Evolutionary conservation across 768 basidiomycete species (phyloP).

Genomic region (Stropharia rugosoannulata): DNA sequence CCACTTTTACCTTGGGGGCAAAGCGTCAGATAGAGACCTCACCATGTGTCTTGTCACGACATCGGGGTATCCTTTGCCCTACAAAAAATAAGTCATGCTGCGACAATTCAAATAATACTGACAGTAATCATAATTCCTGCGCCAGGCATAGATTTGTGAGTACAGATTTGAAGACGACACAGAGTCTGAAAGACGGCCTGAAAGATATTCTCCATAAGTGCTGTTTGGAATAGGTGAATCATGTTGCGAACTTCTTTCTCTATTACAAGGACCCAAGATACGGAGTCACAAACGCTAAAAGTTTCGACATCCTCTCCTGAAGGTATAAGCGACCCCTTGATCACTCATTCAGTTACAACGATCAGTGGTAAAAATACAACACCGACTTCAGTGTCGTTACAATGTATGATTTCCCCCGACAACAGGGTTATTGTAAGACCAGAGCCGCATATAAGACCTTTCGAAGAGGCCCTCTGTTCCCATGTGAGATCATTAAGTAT

Average conservation of each 20-base stretch:
- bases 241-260: constrained; percentile 80
- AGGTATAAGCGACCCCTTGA: constrained; percentile 76
- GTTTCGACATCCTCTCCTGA: constrained; percentile 66
- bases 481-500: constrained; percentile 4
- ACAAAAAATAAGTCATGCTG: neutral
- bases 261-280: constrained; percentile 81
- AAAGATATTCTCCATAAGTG: constrained; percentile 1
- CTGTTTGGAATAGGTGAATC: neutral
- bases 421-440: constrained; percentile 57
- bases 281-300: constrained; percentile 50
- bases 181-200: constrained; percentile 96
- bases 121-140: constrained; percentile 81
- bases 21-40: constrained; percentile 63
- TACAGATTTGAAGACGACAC: constrained; percentile 54
- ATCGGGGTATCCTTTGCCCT: constrained; percentile 99
- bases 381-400: constrained; percentile 60
- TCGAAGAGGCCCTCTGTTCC: constrained; percentile 81
- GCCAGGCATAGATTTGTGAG: constrained; percentile 50
- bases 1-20: constrained; percentile 56
- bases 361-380: neutral
- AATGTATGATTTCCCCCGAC: constrained; percentile 49
- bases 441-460: constrained; percentile 81
- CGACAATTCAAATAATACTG: constrained; percentile 3
- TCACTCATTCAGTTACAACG: neutral
- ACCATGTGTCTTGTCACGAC: constrained; percentile 86